These are phyloP conservation scores for Pseudoneurospora amorphoporcata DNA, from an alignment of 495 filamentous ascomycete species.

Conservation along the genomic window DNA sequence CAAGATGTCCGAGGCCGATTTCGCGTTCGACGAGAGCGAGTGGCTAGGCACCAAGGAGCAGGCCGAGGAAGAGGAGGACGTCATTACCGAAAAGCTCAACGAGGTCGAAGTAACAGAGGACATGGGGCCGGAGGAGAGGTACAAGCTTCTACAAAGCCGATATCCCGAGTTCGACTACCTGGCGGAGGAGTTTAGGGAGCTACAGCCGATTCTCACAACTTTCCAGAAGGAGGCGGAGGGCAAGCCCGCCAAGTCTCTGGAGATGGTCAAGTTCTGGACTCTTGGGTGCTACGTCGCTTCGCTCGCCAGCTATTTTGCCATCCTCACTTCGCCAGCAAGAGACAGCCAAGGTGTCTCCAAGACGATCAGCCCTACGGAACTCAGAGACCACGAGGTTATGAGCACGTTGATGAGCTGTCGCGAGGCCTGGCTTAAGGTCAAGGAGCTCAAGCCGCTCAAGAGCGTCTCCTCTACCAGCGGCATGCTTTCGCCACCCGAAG, in stretches of 20 bases:
- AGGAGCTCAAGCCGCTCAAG: conserved; percentile 38
- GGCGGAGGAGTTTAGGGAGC: conserved; percentile 62
- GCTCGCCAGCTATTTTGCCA: conserved; percentile 85
- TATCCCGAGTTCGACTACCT: conserved; percentile 90
- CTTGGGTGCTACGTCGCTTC: conserved; percentile 75
- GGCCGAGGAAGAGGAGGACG: conserved; percentile 36
- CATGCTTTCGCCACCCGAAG: conserved; percentile 28
- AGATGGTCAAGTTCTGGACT: conserved; percentile 63
- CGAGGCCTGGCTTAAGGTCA: conserved; percentile 68
- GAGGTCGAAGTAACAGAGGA: conserved; percentile 70
- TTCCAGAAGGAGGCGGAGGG: conserved; percentile 42
- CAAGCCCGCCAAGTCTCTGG: conserved; percentile 41
- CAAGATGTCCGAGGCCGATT: conserved; percentile 80
- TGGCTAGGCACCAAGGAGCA: conserved; percentile 50
- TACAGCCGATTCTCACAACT: conserved; percentile 56
- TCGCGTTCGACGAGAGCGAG: conserved; percentile 79
- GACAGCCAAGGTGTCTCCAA: conserved; percentile 42
- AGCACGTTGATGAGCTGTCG: conserved; percentile 68
- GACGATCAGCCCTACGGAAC: conserved; percentile 51
- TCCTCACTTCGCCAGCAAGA: conserved; percentile 65
- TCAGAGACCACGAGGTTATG: conserved; percentile 87
- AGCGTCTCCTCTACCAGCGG: conserved; percentile 5
- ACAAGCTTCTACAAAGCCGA: conserved; percentile 62
- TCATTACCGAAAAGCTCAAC: conserved; percentile 74
- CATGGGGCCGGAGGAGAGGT: conserved; percentile 63